Evolutionary conservation across 129 eudicot genomes (phyloP), one percentile per base, ranked within the genome.

Genomic region (Flaveria brownii): DNA sequence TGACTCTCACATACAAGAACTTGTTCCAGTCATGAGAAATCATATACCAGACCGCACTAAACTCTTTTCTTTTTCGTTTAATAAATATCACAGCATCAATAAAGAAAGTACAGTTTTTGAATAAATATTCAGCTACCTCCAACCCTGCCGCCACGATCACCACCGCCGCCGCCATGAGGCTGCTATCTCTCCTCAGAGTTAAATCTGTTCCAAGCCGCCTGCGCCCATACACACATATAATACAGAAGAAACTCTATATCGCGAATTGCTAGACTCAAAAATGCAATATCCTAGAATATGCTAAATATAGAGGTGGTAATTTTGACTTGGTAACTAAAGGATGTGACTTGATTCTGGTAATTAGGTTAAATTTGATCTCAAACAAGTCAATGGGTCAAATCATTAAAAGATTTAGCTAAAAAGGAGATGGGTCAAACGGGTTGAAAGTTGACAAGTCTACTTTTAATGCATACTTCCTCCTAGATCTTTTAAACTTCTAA

Each of bases 151-250:
- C 43, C 30, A 51, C 71, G n/a, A 1, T 14, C 13, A 56, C 45
- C 22, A 25, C 20, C n/a, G 6, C 70, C 45, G 3, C 17, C 60
- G 2, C 23, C 43, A 14, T 36, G 66, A 67, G n/a, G 68, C 47
- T 41, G 51, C 42, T 82, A 95, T 82, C 88, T 85, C 82, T 95
- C 97, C 70, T 91, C 97, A 0, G 91, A 82, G 83, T 87, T 87
- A 75, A 87, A 91, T 86, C 51, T 94, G 85, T 82, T 90, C 99
- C 97, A 95, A 46, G 97, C 99, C 1, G 92, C 99, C 99, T 94
- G 87, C 59, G 13, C 47, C 25, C 26, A 74, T 22, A 72, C 10
- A 66, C 73, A 66, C 5, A 41, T 6, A 70, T 16, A 52, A 57
- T 41, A 43, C 36, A 56, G 1, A 56, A 61, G 15, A 46, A 75